Evolutionary conservation across 2,329 filamentous ascomycete genomes (phyloP).

Genomic region (Aspergillus awamori): DNA sequence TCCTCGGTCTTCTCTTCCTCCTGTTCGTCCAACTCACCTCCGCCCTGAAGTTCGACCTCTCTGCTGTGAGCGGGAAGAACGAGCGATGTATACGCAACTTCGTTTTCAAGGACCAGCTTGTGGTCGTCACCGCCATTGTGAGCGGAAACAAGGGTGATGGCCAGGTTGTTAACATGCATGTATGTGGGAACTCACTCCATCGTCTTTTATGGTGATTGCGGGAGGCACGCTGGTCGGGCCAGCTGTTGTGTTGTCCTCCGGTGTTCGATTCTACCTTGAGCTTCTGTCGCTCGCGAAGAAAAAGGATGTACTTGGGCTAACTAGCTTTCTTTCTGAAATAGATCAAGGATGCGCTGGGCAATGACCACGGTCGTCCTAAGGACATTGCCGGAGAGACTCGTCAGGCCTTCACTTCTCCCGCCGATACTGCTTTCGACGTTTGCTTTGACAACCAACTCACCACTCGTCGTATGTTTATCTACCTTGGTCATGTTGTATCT

Average conservation of each 20-base stretch:
- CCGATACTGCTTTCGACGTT: conserved; percentile 90
- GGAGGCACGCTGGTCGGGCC: not conserved
- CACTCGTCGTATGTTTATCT: conserved; percentile 60
- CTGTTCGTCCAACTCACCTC: conserved; percentile 45
- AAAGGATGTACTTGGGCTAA: conserved; percentile 15
- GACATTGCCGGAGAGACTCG: conserved; percentile 90
- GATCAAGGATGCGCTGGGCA: conserved; percentile 94
- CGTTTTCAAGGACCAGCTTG: conserved; percentile 85
- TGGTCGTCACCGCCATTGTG: conserved; percentile 90
- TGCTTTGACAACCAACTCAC: conserved; percentile 88
- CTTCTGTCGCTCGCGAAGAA: conserved; percentile 3
- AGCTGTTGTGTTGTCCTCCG: not conserved
- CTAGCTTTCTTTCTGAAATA: conserved; percentile 42
- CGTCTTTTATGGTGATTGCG: not conserved
- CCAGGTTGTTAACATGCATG: conserved; percentile 91
- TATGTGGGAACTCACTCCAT: conserved; percentile 45
- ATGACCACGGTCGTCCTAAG: conserved; percentile 90
- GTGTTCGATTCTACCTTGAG: conserved; percentile 5
- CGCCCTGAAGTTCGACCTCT: conserved; percentile 92
- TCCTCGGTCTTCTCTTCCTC: conserved; percentile 37
- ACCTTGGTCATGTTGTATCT: not conserved
- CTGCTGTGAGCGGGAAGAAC: conserved; percentile 66
- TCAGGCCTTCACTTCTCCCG: conserved; percentile 90
- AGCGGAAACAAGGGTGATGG: conserved; percentile 88
- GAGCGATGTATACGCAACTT: conserved; percentile 97